Evolutionary conservation across 2,329 filamentous ascomycete genomes (phyloP).

Genomic region (Erysiphe neolycopersici): DNA sequence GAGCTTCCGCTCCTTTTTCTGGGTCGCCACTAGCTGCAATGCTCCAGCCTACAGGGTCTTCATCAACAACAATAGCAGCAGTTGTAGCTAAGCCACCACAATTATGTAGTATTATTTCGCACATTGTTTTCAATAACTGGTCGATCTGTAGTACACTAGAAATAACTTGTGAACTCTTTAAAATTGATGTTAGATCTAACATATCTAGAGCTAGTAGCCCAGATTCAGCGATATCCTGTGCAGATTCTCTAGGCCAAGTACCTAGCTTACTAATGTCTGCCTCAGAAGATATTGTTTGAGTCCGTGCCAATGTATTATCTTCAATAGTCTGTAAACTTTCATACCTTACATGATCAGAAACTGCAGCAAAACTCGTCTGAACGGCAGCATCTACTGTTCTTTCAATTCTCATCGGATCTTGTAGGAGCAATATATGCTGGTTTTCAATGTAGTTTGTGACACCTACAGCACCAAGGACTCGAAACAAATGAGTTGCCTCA

Average conservation of each 20-base stretch:
- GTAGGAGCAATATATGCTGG: constrained; percentile 39
- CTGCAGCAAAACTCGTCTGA: constrained; percentile 42
- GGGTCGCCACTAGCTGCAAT: constrained; percentile 49
- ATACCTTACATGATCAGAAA: constrained; percentile 23
- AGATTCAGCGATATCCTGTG: constrained; percentile 28
- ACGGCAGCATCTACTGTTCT: constrained; percentile 34
- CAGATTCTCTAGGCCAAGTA: constrained; percentile 31
- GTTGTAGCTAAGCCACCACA: constrained; percentile 44
- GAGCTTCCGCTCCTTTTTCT: constrained; percentile 38
- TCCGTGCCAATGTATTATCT: constrained; percentile 15
- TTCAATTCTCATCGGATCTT: constrained; percentile 30
- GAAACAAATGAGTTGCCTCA: constrained; percentile 40
- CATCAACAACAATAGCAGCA: constrained; percentile 45
- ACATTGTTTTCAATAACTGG: constrained; percentile 53
- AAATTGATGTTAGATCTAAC: constrained; percentile 54
- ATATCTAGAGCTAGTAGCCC: constrained; percentile 54
- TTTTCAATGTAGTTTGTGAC: constrained; percentile 40
- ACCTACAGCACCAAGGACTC: constrained; percentile 40
- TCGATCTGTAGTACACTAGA: constrained; percentile 56
- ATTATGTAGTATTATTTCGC: constrained; percentile 53
- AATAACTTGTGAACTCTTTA: constrained; percentile 54
- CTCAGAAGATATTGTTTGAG: constrained; percentile 16
- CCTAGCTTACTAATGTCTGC: constrained; percentile 30
- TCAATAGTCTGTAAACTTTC: constrained; percentile 18
- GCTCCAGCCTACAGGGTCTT: constrained; percentile 30